Evolutionary conservation across 2,329 filamentous ascomycete species (phyloP).

Genomic region (Fusarium sp.): DNA sequence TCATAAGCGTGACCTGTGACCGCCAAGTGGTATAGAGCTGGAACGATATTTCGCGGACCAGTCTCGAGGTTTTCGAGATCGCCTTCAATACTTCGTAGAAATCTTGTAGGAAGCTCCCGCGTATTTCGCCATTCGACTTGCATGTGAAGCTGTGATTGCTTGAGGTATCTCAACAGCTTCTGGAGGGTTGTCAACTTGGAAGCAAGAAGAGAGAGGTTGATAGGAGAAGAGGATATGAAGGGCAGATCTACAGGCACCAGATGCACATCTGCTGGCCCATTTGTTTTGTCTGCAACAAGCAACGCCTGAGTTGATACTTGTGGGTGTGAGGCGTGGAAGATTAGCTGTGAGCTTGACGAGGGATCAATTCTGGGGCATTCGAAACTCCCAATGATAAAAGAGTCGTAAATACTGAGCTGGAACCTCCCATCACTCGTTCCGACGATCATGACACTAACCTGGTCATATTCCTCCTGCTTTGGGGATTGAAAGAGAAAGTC

Average conservation of each 20-base stretch:
- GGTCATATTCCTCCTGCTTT: constrained; percentile 74
- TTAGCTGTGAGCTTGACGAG: constrained; percentile 52
- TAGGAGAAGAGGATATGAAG: constrained; percentile 81
- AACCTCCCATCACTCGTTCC: constrained; percentile 78
- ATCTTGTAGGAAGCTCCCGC: constrained; percentile 81
- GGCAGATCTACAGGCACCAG: constrained; percentile 85
- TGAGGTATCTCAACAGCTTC: constrained; percentile 86
- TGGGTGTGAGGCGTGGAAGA: constrained; percentile 77
- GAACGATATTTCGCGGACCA: constrained; percentile 72
- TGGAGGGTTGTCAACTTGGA: constrained; percentile 90
- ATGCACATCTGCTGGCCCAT: constrained; percentile 54
- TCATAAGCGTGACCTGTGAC: constrained; percentile 84
- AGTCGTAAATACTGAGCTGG: constrained; percentile 87
- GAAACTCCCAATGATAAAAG: constrained; percentile 81
- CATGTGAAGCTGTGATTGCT: constrained; percentile 83
- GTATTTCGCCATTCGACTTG: constrained; percentile 85
- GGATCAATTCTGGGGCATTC: constrained; percentile 57
- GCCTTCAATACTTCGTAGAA: constrained; percentile 81
- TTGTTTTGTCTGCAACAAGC: constrained; percentile 62
- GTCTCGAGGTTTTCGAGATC: constrained; percentile 73
- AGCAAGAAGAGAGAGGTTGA: constrained; percentile 85
- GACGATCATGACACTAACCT: constrained; percentile 83
- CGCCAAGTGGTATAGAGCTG: constrained; percentile 85
- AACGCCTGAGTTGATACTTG: constrained; percentile 81
- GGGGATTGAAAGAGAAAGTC: constrained; percentile 76